Percentiles rank a stretch among this genome's conserved stretches.
Evolutionary conservation across 2,329 filamentous ascomycete species (phyloP).

Genomic region (Verticillium klebahnii): DNA sequence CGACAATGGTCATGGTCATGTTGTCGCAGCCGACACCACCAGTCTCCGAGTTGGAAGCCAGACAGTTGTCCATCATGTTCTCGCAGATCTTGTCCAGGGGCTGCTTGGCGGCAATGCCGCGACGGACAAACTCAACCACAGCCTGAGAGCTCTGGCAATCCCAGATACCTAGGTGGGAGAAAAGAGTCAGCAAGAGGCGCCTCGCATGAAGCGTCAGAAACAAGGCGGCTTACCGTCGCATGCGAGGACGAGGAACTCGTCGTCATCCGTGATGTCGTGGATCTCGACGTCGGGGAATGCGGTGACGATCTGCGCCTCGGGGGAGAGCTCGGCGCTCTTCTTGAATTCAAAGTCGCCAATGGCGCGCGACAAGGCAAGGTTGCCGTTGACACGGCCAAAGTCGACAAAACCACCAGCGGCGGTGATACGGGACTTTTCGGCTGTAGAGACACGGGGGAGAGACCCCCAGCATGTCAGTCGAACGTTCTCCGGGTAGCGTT

Average conservation of each 20-base stretch:
- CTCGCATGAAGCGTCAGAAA: background rate
- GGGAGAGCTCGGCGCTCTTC: slow-evolving; percentile 93
- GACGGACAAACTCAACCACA: slow-evolving; percentile 92
- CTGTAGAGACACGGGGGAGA: slow-evolving; percentile 40
- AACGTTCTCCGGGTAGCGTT: background rate
- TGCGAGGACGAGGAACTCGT: slow-evolving; percentile 91
- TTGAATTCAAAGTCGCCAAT: slow-evolving; percentile 99
- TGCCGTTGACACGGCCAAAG: slow-evolving; percentile 97
- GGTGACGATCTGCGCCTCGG: slow-evolving; percentile 98
- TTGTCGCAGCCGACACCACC: slow-evolving; percentile 98
- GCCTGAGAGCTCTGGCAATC: slow-evolving; percentile 98
- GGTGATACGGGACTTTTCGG: slow-evolving; percentile 92
- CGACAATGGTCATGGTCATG: slow-evolving; percentile 96
- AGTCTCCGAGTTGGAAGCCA: slow-evolving; percentile 96
- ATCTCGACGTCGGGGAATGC: slow-evolving; percentile 91
- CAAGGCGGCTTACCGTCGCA: slow-evolving; percentile 69
- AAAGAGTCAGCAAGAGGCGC: slow-evolving; percentile 7
- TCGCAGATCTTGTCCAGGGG: slow-evolving; percentile 93
- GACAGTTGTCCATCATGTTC: slow-evolving; percentile 99
- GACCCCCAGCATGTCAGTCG: background rate
- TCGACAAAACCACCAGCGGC: slow-evolving; percentile 97
- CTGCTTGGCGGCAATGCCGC: slow-evolving; percentile 95
- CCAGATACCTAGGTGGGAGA: slow-evolving; percentile 79
- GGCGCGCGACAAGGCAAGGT: slow-evolving; percentile 90
- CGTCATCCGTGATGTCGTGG: slow-evolving; percentile 86